phyloP scores from a whole-genome alignment of 2,329 filamentous ascomycete species.

The Ceratocystis harringtonii region DNA sequence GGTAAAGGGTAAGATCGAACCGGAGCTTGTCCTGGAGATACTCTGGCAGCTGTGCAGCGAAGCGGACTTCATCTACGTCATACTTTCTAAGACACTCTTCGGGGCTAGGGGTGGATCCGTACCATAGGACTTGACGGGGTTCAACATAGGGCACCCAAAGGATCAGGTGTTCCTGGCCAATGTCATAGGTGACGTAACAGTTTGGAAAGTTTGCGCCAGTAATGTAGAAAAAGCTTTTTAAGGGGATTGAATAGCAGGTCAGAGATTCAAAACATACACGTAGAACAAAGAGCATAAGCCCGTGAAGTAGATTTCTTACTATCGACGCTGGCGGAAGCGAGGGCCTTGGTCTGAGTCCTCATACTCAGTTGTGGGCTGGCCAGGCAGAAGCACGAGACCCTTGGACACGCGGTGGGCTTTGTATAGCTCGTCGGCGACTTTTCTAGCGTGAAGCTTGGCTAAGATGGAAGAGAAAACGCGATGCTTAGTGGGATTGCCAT shows the following conservation, averaged over 20 bases:
- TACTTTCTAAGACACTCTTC: constrained; percentile 46
- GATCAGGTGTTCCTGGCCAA: constrained; percentile 44
- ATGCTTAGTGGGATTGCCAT: not conserved
- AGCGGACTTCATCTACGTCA: constrained; percentile 58
- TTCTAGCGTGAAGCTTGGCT: constrained; percentile 44
- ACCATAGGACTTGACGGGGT: constrained; percentile 46
- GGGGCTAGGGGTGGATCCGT: constrained; percentile 43
- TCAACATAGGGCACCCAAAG: constrained; percentile 62
- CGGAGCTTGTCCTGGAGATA: constrained; percentile 29
- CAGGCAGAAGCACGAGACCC: constrained; percentile 42
- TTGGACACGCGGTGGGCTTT: constrained; percentile 25
- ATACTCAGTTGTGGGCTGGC: constrained; percentile 35
- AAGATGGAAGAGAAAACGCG: not conserved
- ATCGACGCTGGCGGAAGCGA: constrained; percentile 41
- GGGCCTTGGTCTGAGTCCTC: constrained; percentile 45
- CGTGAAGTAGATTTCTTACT: constrained; percentile 29
- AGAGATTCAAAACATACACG: constrained; percentile 3
- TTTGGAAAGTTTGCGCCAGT: constrained; percentile 39
- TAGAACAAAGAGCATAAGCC: too few relatives aligned
- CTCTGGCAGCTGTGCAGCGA: constrained; percentile 37
- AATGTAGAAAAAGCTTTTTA: constrained; percentile 43
- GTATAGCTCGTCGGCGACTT: constrained; percentile 36
- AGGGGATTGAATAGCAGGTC: constrained; percentile 3
- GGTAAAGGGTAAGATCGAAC: constrained; percentile 24
- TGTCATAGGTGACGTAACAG: constrained; percentile 43